Base-by-base conservation (phyloP, 2,329 filamentous ascomycete species). In the Colletotrichum falcatum region DNA sequence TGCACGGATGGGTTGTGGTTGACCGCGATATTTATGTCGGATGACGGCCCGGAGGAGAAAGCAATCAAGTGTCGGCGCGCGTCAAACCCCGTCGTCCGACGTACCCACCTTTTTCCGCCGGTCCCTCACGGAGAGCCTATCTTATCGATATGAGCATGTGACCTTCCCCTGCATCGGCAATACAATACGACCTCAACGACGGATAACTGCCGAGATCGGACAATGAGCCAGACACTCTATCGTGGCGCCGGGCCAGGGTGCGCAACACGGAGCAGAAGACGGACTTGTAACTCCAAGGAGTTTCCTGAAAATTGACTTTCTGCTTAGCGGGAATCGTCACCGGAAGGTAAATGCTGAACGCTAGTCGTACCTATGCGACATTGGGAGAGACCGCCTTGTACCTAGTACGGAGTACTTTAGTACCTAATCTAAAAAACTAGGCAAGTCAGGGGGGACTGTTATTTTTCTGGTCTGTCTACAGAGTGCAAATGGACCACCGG, bases 191-290 rank as follows among this genome's bases (percentile, higher is more conserved):
- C 46, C 23, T 37, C 33, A 51, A 14, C n/a, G 44, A n/a, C 30
- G 16, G 54, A 54, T 23, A 69, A 49, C 37, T 65, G 54, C 66
- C 66, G 66, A 69, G 54, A 65, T 69, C 66, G 66, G 66, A 55
- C 46, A 65, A 2, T 42, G 46, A n/a, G 23, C 28, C 37, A 23
- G 7, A 33, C 23, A 33, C 23, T 20, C 11, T 55, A 26, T 28
- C 18, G 28, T 18, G 28, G 37, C 37, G 55, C 46, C 18, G 26
- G 53, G 28, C 46, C 28, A n/a, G 37, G 37, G 14, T 56, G 23
- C 28, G 46, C 23, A 65, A 54, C 54, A 42, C 61, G 54, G 66
- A n/a, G 46, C 61, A 65, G 46, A 35, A 18, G 20, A 49, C 39
- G 35, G 49, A 39, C 48, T 16, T 12, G 2, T n/a, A 26, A 8